These are phyloP conservation scores for Neurospora sp. DNA, from an alignment of 495 filamentous ascomycete genomes.

Conservation along the genomic window DNA sequence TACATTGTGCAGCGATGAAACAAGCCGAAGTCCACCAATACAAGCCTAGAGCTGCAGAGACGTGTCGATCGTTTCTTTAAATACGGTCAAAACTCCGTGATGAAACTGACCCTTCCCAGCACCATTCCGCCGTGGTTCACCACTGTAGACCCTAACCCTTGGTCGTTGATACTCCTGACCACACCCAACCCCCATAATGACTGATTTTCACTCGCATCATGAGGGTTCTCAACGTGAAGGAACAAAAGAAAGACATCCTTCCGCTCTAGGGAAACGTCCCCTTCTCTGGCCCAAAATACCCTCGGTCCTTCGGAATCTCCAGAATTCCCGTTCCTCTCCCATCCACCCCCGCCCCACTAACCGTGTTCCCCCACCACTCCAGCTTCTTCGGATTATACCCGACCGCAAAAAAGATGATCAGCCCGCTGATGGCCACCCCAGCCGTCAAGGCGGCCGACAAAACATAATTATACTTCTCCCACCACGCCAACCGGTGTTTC, in stretches of 20 bases:
- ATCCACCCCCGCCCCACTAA: slow-evolving; percentile 24
- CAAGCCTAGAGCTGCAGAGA: background rate
- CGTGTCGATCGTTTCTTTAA: background rate
- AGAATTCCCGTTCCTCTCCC: slow-evolving; percentile 17
- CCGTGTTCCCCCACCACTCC: slow-evolving; percentile 53
- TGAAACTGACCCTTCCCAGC: background rate
- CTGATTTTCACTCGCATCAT: background rate
- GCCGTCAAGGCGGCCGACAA: slow-evolving; percentile 24
- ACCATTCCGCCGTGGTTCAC: background rate
- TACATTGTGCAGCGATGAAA: background rate
- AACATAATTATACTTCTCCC: slow-evolving; percentile 47
- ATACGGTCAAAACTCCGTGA: background rate
- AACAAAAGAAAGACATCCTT: background rate
- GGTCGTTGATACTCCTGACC: background rate
- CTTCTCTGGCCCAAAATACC: slow-evolving; percentile 29
- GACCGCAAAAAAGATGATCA: slow-evolving; percentile 52
- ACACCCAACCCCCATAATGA: background rate
- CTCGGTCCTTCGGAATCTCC: slow-evolving; percentile 19
- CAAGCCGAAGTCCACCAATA: background rate
- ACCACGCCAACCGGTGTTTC: slow-evolving; percentile 16
- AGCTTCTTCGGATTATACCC: slow-evolving; percentile 40
- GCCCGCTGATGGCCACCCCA: slow-evolving; percentile 25
- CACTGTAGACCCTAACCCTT: background rate
- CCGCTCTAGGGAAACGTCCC: slow-evolving; percentile 20
- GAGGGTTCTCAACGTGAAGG: background rate